These are phyloP conservation scores for Naganishia albida DNA, from an alignment of 1,284 basidiomycete species.

Conservation along the genomic window DNA sequence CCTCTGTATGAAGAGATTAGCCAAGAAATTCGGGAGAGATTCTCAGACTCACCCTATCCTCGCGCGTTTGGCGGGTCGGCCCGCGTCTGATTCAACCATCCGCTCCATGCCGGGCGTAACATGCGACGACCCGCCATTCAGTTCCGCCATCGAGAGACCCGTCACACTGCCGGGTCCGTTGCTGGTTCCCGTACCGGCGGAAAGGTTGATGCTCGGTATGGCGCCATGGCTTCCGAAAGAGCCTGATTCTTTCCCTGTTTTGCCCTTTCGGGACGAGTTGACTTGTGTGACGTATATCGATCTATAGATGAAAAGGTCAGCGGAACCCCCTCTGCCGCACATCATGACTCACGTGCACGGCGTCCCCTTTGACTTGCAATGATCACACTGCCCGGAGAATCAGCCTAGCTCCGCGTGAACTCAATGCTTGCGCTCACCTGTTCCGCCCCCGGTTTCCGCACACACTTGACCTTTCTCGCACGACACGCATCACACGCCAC, in stretches of 20 bases:
- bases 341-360: slow-evolving; percentile 32
- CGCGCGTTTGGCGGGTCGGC: slow-evolving; percentile 7
- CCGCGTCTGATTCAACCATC: not conserved
- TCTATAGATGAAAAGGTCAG: slow-evolving; percentile 2
- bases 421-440: slow-evolving; percentile 8
- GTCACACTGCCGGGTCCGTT: not conserved
- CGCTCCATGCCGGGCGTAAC: slow-evolving; percentile 2
- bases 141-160: slow-evolving; percentile 8
- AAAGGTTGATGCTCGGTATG: not conserved
- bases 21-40: not conserved
- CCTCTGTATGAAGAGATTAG: not conserved
- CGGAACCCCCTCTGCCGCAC: not conserved
- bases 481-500: slow-evolving; percentile 35
- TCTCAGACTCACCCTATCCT: not conserved
- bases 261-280: slow-evolving; percentile 25
- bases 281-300: slow-evolving; percentile 33
- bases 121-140: slow-evolving; percentile 11
- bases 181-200: not conserved
- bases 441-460: slow-evolving; percentile 29
- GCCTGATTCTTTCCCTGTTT: not conserved
- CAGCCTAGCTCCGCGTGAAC: not conserved
- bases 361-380: slow-evolving; percentile 32
- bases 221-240: slow-evolving; percentile 14
- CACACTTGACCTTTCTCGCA: slow-evolving; percentile 34
- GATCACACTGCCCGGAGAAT: slow-evolving; percentile 24